Percentiles rank a stretch among this genome's conserved stretches.
Evolutionary conservation across 2,329 filamentous ascomycete species (phyloP).

Genomic region (Xylariaceae sp.): DNA sequence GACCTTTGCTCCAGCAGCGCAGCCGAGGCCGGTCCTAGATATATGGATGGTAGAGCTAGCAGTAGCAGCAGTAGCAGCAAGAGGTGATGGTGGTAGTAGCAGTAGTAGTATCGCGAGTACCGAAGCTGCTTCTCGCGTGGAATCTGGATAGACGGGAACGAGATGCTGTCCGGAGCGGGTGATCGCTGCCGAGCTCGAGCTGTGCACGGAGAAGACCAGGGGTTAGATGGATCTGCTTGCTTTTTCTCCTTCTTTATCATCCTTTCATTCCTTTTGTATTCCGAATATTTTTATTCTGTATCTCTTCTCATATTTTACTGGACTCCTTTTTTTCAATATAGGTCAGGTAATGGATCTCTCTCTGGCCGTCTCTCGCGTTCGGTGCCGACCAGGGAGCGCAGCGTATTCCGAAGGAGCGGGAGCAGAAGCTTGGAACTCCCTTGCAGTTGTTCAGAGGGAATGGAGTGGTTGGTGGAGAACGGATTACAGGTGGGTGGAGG

Average conservation of each 20-base stretch:
- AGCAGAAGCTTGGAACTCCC: not conserved
- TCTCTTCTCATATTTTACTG: not conserved
- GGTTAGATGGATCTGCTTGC: not conserved
- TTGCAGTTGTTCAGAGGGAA: not conserved
- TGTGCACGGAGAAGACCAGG: not conserved
- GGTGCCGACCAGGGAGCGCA: not conserved
- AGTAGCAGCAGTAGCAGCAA: not conserved
- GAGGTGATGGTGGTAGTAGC: not conserved
- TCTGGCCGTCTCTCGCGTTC: not conserved
- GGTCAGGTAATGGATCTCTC: not conserved
- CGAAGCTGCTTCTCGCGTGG: not conserved
- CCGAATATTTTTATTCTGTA: not conserved
- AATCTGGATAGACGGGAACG: not conserved
- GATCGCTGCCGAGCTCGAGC: not conserved
- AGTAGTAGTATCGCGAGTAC: not conserved
- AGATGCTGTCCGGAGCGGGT: not conserved
- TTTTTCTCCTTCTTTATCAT: not conserved
- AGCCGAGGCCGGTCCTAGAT: not conserved
- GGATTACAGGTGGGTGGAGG: not conserved
- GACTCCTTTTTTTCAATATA: not conserved
- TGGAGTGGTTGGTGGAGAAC: not conserved
- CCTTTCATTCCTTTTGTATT: not conserved
- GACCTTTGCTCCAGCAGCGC: not conserved
- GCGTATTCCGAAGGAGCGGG: not conserved
- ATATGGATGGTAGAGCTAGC: not conserved